Evolutionary conservation across 73 alveolate species (phyloP), one percentile per base, ranked within the genome.

Genomic region (Paramecium octaurelia): DNA sequence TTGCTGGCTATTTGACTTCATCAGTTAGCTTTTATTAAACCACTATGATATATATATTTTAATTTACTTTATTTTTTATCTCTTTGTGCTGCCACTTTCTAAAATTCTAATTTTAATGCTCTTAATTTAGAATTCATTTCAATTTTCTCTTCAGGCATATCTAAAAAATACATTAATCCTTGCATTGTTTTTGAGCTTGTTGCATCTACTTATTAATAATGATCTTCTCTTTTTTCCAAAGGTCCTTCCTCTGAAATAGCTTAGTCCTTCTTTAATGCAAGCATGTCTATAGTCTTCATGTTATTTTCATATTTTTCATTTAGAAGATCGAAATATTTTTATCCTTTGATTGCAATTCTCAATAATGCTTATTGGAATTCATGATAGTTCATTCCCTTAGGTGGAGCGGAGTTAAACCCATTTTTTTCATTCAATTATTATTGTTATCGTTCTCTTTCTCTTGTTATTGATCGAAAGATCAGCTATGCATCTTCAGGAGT

Each of bases 401-500:
- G 46, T 38, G 91, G 64, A 1, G 14, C 8, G 1, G 31, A 21
- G 24, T 34, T 80, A 27, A 43, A 80, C 4, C 91, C 91, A 24
- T 80, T 44, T 35, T 80, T 80, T 42, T 80, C 91, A 80, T 80
- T 80, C 14, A 80, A 43, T 43, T 44, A 46, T 23, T 80, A 24
- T 46, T 80, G 29, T 44, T 11, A n/a, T 80, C 91, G 6, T 21
- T 80, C 91, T 42, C 91, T 80, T 21, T 80, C 91, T 12, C 91
- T 40, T 12, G 46, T 44, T 18, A 80, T 23, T 12, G 91, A 80
- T 48, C 91, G 2, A 46, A 80, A 80, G 0, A 80, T 80, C 9
- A 80, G 29, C 11, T 80, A 80, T 31, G 91, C 91, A 80, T 80
- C 91, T 44, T 80, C 91, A 46, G 91, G 91, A 35, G 70, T 80